Percentiles rank a stretch among this genome's conserved stretches.
These are phyloP conservation scores for Penicillium palitans DNA, from an alignment of 2,329 filamentous ascomycete species.

Conservation along the genomic window DNA sequence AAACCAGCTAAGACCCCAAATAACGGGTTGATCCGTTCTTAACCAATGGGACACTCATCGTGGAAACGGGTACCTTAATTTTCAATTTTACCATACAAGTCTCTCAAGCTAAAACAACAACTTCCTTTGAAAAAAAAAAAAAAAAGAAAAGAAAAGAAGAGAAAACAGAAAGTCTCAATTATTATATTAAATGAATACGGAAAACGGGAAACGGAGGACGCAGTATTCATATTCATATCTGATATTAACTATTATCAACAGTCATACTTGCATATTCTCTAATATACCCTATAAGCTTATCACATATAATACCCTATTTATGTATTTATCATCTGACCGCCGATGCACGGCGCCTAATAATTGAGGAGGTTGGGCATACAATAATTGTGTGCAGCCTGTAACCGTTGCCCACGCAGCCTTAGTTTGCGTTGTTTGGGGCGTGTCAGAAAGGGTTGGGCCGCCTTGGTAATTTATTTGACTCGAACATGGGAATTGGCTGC, in stretches of 20 bases:
- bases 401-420: constrained; percentile 8
- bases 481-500: constrained; percentile 7
- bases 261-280: neutral
- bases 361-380: constrained; percentile 19
- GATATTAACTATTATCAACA: neutral
- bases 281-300: neutral
- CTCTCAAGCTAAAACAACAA: neutral
- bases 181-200: neutral
- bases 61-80: constrained; percentile 13
- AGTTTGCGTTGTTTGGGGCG: constrained; percentile 1
- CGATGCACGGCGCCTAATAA: constrained; percentile 13
- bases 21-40: constrained; percentile 11
- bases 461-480: constrained; percentile 14
- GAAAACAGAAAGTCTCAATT: neutral
- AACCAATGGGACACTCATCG: constrained; percentile 7
- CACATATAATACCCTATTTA: neutral
- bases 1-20: neutral
- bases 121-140: neutral
- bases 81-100: constrained; percentile 5
- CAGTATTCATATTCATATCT: neutral
- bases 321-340: constrained; percentile 11
- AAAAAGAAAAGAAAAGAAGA: neutral
- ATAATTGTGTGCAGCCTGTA: constrained; percentile 9
- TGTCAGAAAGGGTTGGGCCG: constrained; percentile 14
- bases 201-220: no score